Conservation (phyloP, 2,329 filamentous ascomycete genomes). For the Pyrenochaeta sp. region DNA sequence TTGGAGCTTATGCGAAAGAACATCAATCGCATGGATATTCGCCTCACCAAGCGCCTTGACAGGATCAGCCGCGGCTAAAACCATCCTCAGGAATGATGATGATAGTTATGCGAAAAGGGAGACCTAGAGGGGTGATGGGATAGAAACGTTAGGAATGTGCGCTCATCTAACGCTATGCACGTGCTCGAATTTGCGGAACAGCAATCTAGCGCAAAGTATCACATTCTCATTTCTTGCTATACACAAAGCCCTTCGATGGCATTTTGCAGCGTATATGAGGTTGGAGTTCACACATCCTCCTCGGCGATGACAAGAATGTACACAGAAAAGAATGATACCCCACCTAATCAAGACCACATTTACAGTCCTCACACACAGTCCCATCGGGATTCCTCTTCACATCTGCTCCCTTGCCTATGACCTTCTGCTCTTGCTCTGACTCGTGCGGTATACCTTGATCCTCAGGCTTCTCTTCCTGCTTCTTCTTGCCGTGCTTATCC, state of each 20-base stretch:
- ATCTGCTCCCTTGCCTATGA: slow-evolving; percentile 2
- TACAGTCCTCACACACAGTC: slow-evolving; percentile 49
- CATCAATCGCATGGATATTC: slow-evolving; percentile 27
- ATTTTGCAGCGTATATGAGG: no score
- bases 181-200: no score
- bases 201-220: no score
- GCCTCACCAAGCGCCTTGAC: slow-evolving; percentile 23
- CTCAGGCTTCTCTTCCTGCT: slow-evolving; percentile 14
- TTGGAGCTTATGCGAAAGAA: slow-evolving; percentile 23
- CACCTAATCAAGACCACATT: slow-evolving; percentile 12
- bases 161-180: no score
- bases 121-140: no score
- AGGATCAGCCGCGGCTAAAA: slow-evolving; percentile 7
- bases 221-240: no score
- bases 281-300: no score
- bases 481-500: slow-evolving; percentile 53
- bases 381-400: slow-evolving; percentile 47
- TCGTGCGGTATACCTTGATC: slow-evolving; percentile 12
- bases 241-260: no score
- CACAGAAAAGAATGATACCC: neutral
- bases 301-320: no score
- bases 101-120: neutral
- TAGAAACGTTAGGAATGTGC: no score
- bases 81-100: neutral
- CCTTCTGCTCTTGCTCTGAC: slow-evolving; percentile 1